phyloP scores from a whole-genome alignment of 495 filamentous ascomycete genomes.

The Penicillium paxilli region DNA sequence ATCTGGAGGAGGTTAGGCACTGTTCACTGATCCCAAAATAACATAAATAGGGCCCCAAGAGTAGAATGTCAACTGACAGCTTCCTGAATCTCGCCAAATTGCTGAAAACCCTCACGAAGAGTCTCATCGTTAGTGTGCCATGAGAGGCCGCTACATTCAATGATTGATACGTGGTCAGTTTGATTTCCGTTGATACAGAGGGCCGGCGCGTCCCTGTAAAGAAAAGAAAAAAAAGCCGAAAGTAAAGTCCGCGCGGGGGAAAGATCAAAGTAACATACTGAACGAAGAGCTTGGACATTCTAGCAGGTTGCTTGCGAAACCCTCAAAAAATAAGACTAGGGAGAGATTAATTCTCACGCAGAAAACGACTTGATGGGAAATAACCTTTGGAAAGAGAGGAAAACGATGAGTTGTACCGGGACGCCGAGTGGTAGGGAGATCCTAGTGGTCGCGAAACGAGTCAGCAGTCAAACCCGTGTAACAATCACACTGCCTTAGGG shows the following conservation, averaged over 20 bases:
- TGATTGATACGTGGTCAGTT: background rate
- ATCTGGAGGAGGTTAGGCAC: conserved; percentile 56
- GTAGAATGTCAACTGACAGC: conserved; percentile 62
- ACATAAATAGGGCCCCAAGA: background rate
- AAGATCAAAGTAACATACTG: conserved; percentile 19
- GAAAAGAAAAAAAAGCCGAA: background rate
- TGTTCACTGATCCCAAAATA: background rate
- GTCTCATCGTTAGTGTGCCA: conserved; percentile 94
- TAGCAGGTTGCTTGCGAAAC: conserved; percentile 1
- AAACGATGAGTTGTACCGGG: conserved; percentile 9
- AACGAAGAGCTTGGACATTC: conserved; percentile 32
- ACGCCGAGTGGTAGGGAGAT: conserved; percentile 17
- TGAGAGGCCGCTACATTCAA: conserved; percentile 77
- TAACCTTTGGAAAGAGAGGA: conserved; percentile 1
- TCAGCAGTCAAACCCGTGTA: conserved; percentile 31
- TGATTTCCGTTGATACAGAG: background rate
- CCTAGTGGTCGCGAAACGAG: conserved; percentile 30
- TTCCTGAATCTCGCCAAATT: conserved; percentile 88
- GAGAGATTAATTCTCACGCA: background rate
- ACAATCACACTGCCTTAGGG: conserved; percentile 34
- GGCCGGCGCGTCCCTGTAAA: background rate
- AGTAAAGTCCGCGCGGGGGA: background rate
- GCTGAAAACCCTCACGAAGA: conserved; percentile 81
- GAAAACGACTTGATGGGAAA: background rate
- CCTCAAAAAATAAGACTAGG: background rate